These are phyloP conservation scores for Solanum bulbocastanum DNA, from an alignment of 257 asterid species.

Conservation along the genomic window DNA sequence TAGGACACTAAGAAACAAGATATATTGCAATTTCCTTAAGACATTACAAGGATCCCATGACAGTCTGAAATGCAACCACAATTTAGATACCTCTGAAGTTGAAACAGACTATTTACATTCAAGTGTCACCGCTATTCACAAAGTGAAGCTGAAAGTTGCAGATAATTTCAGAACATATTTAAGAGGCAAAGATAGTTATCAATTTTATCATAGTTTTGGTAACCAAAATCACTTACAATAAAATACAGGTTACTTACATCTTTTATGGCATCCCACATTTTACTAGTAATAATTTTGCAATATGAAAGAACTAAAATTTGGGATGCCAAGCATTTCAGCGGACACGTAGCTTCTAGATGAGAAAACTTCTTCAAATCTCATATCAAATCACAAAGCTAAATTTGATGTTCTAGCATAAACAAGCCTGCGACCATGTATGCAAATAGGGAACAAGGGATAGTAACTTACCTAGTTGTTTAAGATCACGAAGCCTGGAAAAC, in stretches of 20 bases:
- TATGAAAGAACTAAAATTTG: neutral
- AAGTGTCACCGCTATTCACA: neutral
- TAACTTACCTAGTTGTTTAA: conserved; percentile 82
- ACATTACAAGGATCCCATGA: neutral
- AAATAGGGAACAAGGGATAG: neutral
- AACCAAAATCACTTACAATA: neutral
- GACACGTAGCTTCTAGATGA: neutral
- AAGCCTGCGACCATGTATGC: neutral
- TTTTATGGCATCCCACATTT: neutral
- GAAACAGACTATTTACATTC: neutral
- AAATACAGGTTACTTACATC: neutral
- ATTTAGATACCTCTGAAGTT: neutral
- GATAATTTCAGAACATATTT: neutral
- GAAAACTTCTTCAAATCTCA: neutral
- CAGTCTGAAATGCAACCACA: neutral
- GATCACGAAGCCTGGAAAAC: conserved; percentile 81
- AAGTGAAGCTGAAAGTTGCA: neutral
- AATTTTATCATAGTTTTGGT: neutral
- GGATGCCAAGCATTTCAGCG: neutral
- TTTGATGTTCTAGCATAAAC: neutral
- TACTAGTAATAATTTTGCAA: neutral
- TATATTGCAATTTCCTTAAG: neutral
- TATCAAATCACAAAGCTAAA: neutral
- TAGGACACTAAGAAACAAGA: neutral
- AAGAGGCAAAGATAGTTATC: neutral